Conservation (phyloP, 2,329 filamentous ascomycete genomes). For the Claviceps monticola region DNA sequence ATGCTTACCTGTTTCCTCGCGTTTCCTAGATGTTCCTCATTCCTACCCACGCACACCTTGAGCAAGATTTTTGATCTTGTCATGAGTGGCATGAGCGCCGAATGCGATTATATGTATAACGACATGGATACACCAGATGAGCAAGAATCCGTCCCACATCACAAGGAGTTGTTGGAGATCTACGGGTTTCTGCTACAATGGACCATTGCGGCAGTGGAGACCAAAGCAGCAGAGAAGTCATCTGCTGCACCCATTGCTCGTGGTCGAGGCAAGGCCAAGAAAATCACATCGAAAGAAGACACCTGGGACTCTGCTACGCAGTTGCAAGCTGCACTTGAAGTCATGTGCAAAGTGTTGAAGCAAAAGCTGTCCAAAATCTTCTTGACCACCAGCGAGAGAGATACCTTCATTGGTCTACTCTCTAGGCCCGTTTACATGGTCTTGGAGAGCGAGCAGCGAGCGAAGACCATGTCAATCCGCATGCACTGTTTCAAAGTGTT, state of each 20-base stretch:
- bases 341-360: conserved; percentile 92
- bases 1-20: conserved; percentile 26
- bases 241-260: conserved; percentile 52
- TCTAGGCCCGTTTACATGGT: conserved; percentile 89
- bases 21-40: conserved; percentile 58
- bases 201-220: conserved; percentile 88
- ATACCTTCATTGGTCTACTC: conserved; percentile 85
- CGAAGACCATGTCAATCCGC: conserved; percentile 75
- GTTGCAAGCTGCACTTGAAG: conserved; percentile 75
- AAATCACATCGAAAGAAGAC: conserved; percentile 63
- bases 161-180: conserved; percentile 85
- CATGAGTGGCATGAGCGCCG: conserved; percentile 70
- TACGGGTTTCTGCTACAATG: conserved; percentile 92
- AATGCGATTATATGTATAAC: conserved; percentile 72
- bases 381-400: conserved; percentile 86
- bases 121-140: conserved; percentile 80
- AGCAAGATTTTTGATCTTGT: conserved; percentile 89
- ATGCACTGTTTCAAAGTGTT: conserved; percentile 98
- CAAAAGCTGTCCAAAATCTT: conserved; percentile 88
- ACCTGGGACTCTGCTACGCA: conserved; percentile 83
- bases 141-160: conserved; percentile 70
- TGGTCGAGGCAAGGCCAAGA: conserved; percentile 63
- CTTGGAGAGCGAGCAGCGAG: conserved; percentile 82
- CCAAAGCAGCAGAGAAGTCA: conserved; percentile 83
- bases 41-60: conserved; percentile 66